Evolutionary conservation across 169 alveolate genomes (phyloP), one percentile per base, ranked within the genome.

Genomic region (Toxoplasma gondii): DNA sequence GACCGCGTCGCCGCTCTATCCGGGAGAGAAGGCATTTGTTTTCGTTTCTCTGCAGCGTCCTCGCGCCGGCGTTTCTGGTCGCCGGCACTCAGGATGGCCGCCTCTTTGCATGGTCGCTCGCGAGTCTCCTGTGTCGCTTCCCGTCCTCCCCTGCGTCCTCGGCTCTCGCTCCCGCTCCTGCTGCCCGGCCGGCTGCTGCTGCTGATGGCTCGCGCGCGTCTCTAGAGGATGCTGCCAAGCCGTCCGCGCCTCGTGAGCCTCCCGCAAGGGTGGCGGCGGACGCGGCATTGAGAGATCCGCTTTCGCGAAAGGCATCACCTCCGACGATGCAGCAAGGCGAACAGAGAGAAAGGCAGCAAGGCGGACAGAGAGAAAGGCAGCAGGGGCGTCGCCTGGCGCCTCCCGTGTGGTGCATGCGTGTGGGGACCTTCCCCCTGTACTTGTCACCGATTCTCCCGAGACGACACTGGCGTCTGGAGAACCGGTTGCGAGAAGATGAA

Each of bases 31-130:
- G n/a, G n/a, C n/a, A n/a, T n/a, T n/a, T n/a, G n/a, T n/a, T n/a
- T n/a, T n/a, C n/a, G n/a, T n/a, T n/a, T n/a, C n/a, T n/a, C n/a
- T n/a, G n/a, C 86, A 78, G 45, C 86, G 9, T 78, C 29, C n/a
- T 19, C 44, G 39, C 49, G 22, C 39, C 86, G 45, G 44, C 86
- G 43, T 78, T 24, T n/a, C 86, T 78, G n/a, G 45, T 78, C 45
- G 86, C 45, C 86, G 86, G 86, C 86, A 78, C 86, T 7, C 86
- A 38, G 39, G 86, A 78, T 31, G 86, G 86, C 10, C 49, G 12
- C 27, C 86, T 78, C 22, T 78, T 78, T 31, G 44, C 86, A 17
- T 78, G 45, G 39, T 9, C 86, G 86, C 86, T 78, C 24, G 44
- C 39, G n/a, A 19, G 39, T n/a, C 43, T 78, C 24, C 22, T 78